Evolutionary conservation across 2,329 filamentous ascomycete species (phyloP).

Genomic region (Hypomyces rosellus): DNA sequence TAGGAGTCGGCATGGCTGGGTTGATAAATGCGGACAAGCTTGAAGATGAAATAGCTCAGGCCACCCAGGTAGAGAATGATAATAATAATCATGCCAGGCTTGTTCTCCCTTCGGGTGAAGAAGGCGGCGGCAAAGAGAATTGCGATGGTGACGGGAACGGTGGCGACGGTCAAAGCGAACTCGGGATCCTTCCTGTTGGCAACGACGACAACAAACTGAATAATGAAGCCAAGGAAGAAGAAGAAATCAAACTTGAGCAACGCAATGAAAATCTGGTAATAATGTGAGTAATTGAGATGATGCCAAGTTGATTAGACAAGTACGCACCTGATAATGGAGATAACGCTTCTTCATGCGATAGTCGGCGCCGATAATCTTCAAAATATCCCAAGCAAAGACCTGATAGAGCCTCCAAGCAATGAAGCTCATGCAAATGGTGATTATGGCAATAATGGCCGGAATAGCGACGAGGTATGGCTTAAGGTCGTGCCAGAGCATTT

Average conservation of each 20-base stretch:
- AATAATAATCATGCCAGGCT: constrained; percentile 66
- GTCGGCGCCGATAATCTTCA: constrained; percentile 98
- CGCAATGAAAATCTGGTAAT: constrained; percentile 81
- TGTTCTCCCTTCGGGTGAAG: constrained; percentile 79
- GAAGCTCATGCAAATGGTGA: constrained; percentile 65
- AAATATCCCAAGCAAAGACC: constrained; percentile 98
- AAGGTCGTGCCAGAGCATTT: constrained; percentile 60
- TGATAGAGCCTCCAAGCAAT: constrained; percentile 94
- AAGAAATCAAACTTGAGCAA: constrained; percentile 99
- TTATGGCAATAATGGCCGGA: constrained; percentile 73
- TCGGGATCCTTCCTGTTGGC: constrained; percentile 62
- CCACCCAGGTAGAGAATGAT: constrained; percentile 85
- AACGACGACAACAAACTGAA: constrained; percentile 95
- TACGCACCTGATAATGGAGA: constrained; percentile 82
- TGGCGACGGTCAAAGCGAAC: constrained; percentile 79
- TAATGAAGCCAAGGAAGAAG: constrained; percentile 98
- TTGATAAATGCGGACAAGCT: constrained; percentile 92
- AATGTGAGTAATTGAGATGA: constrained; percentile 13
- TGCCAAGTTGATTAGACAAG: background rate
- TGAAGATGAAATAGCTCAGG: constrained; percentile 95
- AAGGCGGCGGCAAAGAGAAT: constrained; percentile 81
- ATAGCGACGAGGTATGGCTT: constrained; percentile 77
- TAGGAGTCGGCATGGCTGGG: constrained; percentile 55
- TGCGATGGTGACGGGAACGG: constrained; percentile 83
- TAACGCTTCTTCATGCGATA: constrained; percentile 95